Evolutionary conservation across 768 basidiomycete species (phyloP).

Genomic region (Coprinopsis sp.): DNA sequence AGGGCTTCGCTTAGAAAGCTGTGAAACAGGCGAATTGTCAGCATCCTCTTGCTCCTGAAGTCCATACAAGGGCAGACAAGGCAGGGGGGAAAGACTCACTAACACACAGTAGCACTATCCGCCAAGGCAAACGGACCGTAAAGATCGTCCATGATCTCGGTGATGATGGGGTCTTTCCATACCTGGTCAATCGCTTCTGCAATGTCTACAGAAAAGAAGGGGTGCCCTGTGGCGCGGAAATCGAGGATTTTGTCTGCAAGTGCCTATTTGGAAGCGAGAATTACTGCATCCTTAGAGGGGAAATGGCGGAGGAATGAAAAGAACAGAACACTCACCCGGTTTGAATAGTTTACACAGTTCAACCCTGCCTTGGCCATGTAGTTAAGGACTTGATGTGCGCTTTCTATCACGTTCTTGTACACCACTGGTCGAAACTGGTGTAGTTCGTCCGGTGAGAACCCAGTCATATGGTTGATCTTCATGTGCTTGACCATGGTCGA

Average conservation of each 20-base stretch:
- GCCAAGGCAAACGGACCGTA: constrained; percentile 83
- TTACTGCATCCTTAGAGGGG: too few relatives aligned
- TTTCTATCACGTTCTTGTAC: constrained; percentile 84
- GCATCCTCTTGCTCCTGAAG: neutral
- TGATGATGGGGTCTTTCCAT: constrained; percentile 66
- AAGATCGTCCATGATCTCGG: constrained; percentile 50
- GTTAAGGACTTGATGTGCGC: constrained; percentile 77
- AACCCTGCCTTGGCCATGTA: constrained; percentile 85
- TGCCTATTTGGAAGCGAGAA: constrained; percentile 13
- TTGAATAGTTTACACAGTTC: constrained; percentile 64
- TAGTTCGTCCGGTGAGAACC: constrained; percentile 77
- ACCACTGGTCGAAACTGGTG: constrained; percentile 73
- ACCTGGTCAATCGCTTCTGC: constrained; percentile 64
- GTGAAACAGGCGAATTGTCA: neutral
- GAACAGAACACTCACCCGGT: constrained; percentile 41
- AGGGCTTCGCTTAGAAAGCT: constrained; percentile 85
- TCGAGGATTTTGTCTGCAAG: constrained; percentile 61
- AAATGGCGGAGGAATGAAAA: constrained; percentile 1
- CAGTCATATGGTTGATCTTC: constrained; percentile 96
- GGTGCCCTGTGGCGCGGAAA: constrained; percentile 45
- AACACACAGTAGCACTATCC: constrained; percentile 85
- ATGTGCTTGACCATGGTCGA: constrained; percentile 97
- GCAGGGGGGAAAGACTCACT: constrained; percentile 51
- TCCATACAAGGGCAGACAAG: too few relatives aligned
- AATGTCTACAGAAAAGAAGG: constrained; percentile 52